Evolutionary conservation across 768 basidiomycete species (phyloP), one percentile per base, ranked within the genome.

Genomic region (Panellus pusillus): DNA sequence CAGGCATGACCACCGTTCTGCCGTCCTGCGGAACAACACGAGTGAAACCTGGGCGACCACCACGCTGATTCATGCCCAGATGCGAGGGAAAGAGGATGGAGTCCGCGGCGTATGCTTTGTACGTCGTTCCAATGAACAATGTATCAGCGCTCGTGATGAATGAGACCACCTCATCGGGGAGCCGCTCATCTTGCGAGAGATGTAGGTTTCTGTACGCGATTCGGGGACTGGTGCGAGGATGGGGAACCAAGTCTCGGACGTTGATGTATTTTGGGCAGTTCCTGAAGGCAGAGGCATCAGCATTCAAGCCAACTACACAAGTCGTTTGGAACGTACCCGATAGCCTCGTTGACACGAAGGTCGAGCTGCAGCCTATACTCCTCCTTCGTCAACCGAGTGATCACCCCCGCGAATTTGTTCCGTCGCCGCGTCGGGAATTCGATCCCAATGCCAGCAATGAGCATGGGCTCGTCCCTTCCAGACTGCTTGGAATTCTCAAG

Each of bases 181-280:
- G 71, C 36, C 74, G 71, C 0, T 77, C 77, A 9, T 60, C 58
- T 0, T 61, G 24, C 3, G 62, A 54, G 4, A 86, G 52, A 15
- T 74, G 52, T 1, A 65, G 58, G 4, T 67, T 54, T 46, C 73
- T 62, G 50, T 79, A 60, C 1, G 61, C 60, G 18, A 85, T 65
- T 3, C 52, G 62, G 0, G 82, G 76, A n/a, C 65, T 53, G 2
- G 74, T 72, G 17, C 71, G 52, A 0, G 73, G 63, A 54, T 75
- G 66, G 1, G 82, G 70, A n/a, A 69, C 62, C 9, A 87, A 68
- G 12, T 82, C 73, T 12, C 83, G 78, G 36, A 79, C 63, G 45
- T 76, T 83, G 61, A 86, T 87, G 54, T 87, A 87, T 61, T 87
- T 87, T 11, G 85, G 86, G 62, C 84, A 87, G 52, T 85, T 85